phyloP scores from a whole-genome alignment of 225 moss, liverwort and hornwort genomes.

The Bryum argenteum region DNA sequence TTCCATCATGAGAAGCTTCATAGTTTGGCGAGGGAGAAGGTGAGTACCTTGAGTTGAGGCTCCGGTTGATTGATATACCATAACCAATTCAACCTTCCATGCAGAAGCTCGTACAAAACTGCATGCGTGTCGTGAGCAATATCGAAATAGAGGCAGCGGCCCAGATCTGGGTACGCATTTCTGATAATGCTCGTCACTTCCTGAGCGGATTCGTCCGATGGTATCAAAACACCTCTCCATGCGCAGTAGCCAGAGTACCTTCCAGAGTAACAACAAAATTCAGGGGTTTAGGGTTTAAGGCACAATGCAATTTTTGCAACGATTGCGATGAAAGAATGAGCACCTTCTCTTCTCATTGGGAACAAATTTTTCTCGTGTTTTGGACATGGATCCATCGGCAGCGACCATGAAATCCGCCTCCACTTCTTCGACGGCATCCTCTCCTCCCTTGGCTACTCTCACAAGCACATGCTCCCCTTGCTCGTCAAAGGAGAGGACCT shows the following conservation, averaged over 20 bases:
- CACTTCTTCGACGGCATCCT: constrained; percentile 40
- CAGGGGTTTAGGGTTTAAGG: too few relatives aligned
- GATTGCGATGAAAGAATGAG: constrained; percentile 3
- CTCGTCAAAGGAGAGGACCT: constrained; percentile 68
- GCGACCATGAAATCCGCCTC: constrained; percentile 82
- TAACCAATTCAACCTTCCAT: constrained; percentile 77
- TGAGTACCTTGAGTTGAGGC: constrained; percentile 64
- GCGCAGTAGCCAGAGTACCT: constrained; percentile 89
- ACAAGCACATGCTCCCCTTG: constrained; percentile 43
- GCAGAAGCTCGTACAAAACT: constrained; percentile 70
- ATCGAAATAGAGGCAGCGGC: constrained; percentile 76
- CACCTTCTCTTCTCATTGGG: constrained; percentile 69
- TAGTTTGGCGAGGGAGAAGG: not conserved
- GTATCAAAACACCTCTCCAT: constrained; percentile 86
- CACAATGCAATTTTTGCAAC: too few relatives aligned
- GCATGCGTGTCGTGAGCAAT: constrained; percentile 70
- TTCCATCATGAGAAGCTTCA: too few relatives aligned
- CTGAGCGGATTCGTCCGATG: constrained; percentile 37
- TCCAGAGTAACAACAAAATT: too few relatives aligned
- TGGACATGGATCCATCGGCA: constrained; percentile 85
- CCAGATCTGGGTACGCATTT: constrained; percentile 58
- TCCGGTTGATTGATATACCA: constrained; percentile 89
- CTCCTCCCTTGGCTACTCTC: constrained; percentile 47
- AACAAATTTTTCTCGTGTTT: constrained; percentile 63
- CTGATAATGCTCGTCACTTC: constrained; percentile 40